Base-by-base conservation (phyloP, 2,329 filamentous ascomycete species). In the Zymoseptoria crescenta region DNA sequence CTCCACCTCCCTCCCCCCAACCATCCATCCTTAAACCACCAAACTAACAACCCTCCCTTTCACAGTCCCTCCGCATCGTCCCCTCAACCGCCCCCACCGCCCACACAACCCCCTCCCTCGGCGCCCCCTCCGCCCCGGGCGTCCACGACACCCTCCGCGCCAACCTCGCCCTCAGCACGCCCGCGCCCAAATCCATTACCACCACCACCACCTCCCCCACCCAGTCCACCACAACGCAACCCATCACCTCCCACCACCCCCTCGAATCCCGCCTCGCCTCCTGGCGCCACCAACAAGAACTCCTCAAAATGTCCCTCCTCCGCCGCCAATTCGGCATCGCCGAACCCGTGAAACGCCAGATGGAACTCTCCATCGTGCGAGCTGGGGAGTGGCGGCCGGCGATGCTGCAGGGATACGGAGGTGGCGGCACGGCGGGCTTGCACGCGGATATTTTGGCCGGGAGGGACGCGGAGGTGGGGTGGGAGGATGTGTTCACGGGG, bases 401-500 rank as follows among this genome's bases (percentile, higher is more conserved):
- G 68, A 85, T 83, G 52, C 78, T 96, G 58, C 82, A 84, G 51
- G 84, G n/a, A n/a, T n/a, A n/a, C n/a, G n/a, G n/a, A n/a, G n/a
- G 86, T 45, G 30, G 27, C 55, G 64, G 63, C 50, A 56, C 78
- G 71, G 67, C 75, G 64, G 67, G 85, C 71, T 81, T 97, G 56
- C 92, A 96, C 77, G 89, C 91, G 79, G 93, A 97, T 74, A 91
- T 99, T 64, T 78, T 99, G 70, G 82, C 81, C 62, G 92, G 91
- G 3, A 80, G 86, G 70, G 94, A 97, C 73, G 78, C 82, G 28
- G 87, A 83, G 69, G 80, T 96, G 67, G 84, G 81, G 8, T 99
- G 94, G 94, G 94, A 99, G 81, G 94, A 97, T 79, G 85, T 99
- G 20, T 97, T 87, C 73, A 84, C 82, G 20, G 90, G 91, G 77